Conservation (phyloP, 768 basidiomycete species). For the Kwoniella mangroviensis region DNA sequence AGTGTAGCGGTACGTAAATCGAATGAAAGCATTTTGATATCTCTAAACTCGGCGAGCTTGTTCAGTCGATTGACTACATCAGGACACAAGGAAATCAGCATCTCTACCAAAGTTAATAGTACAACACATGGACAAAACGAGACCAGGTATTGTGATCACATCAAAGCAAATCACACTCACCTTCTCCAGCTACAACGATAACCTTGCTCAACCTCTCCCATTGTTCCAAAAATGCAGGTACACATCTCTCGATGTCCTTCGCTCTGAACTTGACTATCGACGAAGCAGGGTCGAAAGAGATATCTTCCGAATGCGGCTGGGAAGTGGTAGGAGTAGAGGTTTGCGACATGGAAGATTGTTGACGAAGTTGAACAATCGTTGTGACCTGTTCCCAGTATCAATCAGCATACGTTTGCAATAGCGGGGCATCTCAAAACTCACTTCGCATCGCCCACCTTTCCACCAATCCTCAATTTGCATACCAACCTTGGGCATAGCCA, state of each 20-base stretch:
- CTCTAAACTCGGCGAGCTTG: conserved; percentile 70
- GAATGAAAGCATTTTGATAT: conserved; percentile 82
- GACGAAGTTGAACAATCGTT: conserved; percentile 77
- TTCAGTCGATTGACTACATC: conserved; percentile 78
- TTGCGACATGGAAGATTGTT: conserved; percentile 39
- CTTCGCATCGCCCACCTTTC: conserved; percentile 75
- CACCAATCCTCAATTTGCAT: conserved; percentile 91
- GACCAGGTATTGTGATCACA: too few species aligned
- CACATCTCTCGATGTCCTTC: conserved; percentile 82
- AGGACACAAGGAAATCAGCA: neutral
- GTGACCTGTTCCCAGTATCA: conserved; percentile 65
- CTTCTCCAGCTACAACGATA: conserved; percentile 88
- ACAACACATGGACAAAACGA: too few species aligned
- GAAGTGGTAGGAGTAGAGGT: conserved; percentile 50
- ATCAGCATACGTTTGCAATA: too few species aligned
- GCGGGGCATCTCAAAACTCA: conserved; percentile 16
- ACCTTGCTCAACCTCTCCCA: conserved; percentile 93
- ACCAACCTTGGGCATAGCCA: conserved; percentile 88
- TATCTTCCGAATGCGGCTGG: conserved; percentile 72
- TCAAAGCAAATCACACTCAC: conserved; percentile 59
- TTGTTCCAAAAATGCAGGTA: conserved; percentile 87
- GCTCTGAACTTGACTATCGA: conserved; percentile 88
- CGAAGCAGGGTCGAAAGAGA: conserved; percentile 85
- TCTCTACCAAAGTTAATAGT: neutral
- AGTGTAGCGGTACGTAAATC: conserved; percentile 92